Base-by-base conservation (phyloP, 1,284 basidiomycete genomes). In the Cryptococcus deneoformans region DNA sequence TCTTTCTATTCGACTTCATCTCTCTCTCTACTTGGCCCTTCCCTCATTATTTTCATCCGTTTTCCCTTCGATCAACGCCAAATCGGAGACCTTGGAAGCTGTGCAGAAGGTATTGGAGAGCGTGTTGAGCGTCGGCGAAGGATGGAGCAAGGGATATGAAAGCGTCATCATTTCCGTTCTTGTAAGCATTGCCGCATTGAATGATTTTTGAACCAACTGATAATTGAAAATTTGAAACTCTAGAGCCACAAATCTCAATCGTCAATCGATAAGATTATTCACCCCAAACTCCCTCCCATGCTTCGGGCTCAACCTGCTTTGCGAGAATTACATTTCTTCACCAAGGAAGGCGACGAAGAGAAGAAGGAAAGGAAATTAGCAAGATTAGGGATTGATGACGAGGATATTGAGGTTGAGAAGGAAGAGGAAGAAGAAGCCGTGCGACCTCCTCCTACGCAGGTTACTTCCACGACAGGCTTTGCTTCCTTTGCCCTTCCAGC, bases 1-100 rank as follows among this genome's bases (percentile, higher is more conserved):
- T 7, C 66, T 77, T 38, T 73, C 71, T 77, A 81, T 52, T 64
- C 87, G 51, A 87, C 89, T 82, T 82, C 77, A 88, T 50, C 66
- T 75, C 39, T 66, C 66, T 6, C 57, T 73, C 3, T 63, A 67
- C 56, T 60, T 70, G 20, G 55, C 56, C 10, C 62, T 71, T 3
- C 58, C 61, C 6, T 45, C 56, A n/a, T 59, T 64, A 1, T 52
- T 61, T 2, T 7, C 35, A 34, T 52, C 48, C 6, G 48, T 52
- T 11, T 58, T 62, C 24, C 20, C 56, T 3, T 54, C 57, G 11
- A 52, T 58, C 12, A 44, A 56, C 3, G 50, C 66, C 8, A 54
- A 42, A 10, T 16, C 6, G 8, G 55, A 59, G 16, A 54, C 69
- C 16, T 51, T 55, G 39, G 49, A 47, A 1, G 61, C 54, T 5